Base-by-base conservation (phyloP, 805 yeast genomes). In the Wickerhamia fluorescens region DNA sequence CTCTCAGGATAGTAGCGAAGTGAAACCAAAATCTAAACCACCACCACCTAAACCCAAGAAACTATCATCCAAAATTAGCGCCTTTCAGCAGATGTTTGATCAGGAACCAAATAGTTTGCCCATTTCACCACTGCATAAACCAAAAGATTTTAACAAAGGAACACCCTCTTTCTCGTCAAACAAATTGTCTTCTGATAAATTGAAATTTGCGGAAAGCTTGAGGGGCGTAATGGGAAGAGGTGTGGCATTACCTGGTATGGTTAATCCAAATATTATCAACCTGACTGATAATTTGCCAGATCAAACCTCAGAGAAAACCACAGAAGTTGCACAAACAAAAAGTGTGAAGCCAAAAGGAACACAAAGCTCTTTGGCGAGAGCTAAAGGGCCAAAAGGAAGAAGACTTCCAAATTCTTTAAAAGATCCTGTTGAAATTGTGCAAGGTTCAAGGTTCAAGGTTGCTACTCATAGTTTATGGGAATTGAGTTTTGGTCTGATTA, bases 41-140 rank as follows among this genome's bases (percentile, higher is more conserved):
- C 63, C 85, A 9, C 86, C 86, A 5, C 78, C 75, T 17, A 76
- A 76, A 14, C 89, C 89, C 3, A 80, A 80, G 44, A 82, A 82
- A 42, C 75, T 85, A 11, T 80, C 89, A 0, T 76, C 86, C 1
- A 79, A 68, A 37, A 82, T 82, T 35, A 87, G 88, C 1, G 87
- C 87, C 0, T 82, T 82, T 50, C 94, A 82, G 46, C 81, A 79
- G 44, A 74, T 79, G 80, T 61, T 82, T 31, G 71, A 71, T 27
- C 57, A 52, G 31, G 42, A 42, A 11, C 36, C 52, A 4, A 18
- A n/a, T 17, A n/a, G n/a, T n/a, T n/a, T n/a, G n/a, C n/a, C n/a
- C n/a, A n/a, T n/a, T n/a, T n/a, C n/a, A n/a, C n/a, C n/a, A n/a
- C n/a, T n/a, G n/a, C n/a, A n/a, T n/a, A n/a, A n/a, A n/a, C n/a